Conservation (phyloP, 306 rosid genomes). For the Clitoria ternatea region DNA sequence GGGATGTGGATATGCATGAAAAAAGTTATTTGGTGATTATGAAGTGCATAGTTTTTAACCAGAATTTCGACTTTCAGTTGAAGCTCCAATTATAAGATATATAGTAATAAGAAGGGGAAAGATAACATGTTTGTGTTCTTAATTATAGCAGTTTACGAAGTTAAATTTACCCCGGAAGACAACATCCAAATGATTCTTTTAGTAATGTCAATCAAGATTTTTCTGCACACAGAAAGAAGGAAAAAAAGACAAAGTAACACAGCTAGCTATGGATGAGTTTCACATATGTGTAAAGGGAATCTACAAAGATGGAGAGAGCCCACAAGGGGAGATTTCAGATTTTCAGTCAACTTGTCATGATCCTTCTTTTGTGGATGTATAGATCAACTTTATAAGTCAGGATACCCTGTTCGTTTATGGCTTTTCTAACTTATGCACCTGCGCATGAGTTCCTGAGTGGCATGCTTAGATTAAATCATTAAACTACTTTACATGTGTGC, state of each 20-base stretch:
- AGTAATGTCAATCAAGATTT: not conserved
- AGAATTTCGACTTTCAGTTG: not conserved
- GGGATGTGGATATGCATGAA: too few species aligned
- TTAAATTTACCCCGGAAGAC: not conserved
- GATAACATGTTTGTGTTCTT: not conserved
- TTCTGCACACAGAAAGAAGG: not conserved
- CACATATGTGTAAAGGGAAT: constrained; percentile 2
- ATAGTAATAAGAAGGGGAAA: not conserved
- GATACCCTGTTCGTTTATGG: not conserved
- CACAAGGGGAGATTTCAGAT: not conserved
- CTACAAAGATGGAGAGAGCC: not conserved
- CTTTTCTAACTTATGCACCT: not conserved
- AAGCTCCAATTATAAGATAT: not conserved
- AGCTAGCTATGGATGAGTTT: constrained; percentile 12
- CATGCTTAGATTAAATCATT: not conserved
- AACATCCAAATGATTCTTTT: not conserved
- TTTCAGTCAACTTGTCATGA: not conserved
- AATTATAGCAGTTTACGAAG: not conserved
- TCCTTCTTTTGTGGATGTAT: not conserved
- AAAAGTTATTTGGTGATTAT: too few species aligned
- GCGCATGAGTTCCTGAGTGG: not conserved
- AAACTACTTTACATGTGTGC: constrained; percentile 1
- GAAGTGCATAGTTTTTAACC: too few species aligned
- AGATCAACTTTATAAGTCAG: not conserved
- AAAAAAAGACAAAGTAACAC: not conserved